These are phyloP conservation scores for Ascoidea tarda DNA, from an alignment of 805 yeast species.

Conservation along the genomic window DNA sequence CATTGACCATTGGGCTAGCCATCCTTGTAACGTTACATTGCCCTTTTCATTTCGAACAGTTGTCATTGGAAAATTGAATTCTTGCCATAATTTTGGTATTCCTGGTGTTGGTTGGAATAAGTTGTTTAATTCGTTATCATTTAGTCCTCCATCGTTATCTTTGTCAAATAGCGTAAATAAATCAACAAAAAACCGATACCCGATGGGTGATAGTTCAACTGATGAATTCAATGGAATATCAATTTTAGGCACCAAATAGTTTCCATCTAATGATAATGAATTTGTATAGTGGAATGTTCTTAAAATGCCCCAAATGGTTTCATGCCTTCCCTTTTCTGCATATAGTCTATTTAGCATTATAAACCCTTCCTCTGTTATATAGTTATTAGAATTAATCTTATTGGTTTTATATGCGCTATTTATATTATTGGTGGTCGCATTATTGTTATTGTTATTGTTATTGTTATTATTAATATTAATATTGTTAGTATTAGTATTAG, in stretches of 20 bases:
- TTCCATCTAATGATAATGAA: slow-evolving; percentile 72
- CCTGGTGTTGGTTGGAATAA: slow-evolving; percentile 90
- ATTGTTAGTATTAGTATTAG: slow-evolving; percentile 16
- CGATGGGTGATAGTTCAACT: slow-evolving; percentile 86
- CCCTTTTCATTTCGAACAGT: slow-evolving; percentile 88
- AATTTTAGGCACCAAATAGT: slow-evolving; percentile 62
- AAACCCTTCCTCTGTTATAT: slow-evolving; percentile 51
- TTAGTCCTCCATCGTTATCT: slow-evolving; percentile 94
- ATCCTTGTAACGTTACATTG: slow-evolving; percentile 85
- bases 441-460: slow-evolving; percentile 6
- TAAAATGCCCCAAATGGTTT: slow-evolving; percentile 91
- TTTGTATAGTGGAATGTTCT: slow-evolving; percentile 86
- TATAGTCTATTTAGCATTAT: slow-evolving; percentile 63
- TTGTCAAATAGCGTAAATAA: slow-evolving; percentile 76
- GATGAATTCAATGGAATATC: slow-evolving; percentile 65
- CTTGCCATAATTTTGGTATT: slow-evolving; percentile 75
- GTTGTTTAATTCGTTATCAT: slow-evolving; percentile 50
- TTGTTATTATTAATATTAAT: slow-evolving; percentile 10
- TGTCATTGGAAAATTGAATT: slow-evolving; percentile 71
- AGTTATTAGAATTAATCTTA: slow-evolving; percentile 28
- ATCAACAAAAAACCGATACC: slow-evolving; percentile 86
- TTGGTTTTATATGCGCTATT: slow-evolving; percentile 7
- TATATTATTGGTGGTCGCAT: not conserved
- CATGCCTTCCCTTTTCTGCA: slow-evolving; percentile 89
- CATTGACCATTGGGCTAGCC: slow-evolving; percentile 99